Evolutionary conservation across 108 stramenopile genomes (phyloP), one percentile per base, ranked within the genome.

Genomic region (Fragilariopsis cylindrus): DNA sequence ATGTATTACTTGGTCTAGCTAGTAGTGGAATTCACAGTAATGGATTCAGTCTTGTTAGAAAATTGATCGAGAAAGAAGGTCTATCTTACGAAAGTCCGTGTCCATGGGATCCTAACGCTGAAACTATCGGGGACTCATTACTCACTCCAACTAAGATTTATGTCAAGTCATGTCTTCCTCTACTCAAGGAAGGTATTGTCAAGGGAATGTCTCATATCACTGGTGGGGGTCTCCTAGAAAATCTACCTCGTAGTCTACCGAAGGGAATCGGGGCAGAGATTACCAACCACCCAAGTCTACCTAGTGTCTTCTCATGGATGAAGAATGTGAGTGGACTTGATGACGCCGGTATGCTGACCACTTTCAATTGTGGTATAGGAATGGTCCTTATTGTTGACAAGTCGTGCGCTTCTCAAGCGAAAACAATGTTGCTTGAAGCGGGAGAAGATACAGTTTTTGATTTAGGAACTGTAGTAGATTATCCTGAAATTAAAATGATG

Each of bases 21-120:
- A 97, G 96, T 79, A 93, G 90, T 58, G 98, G 97, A 41, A 89
- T 98, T n/a, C 98, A 99, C 84, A 96, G 96, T 82, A 99, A 99
- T 83, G 97, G 98, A 13, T 99, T 97, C 88, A 96, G 94, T 71
- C 84, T 99, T 67, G 98, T 99, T 6, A 80, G 98, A 52, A 98
- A 95, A 75, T 75, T 95, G 7, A 73, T 96, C 46, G 94, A 90
- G 55, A 93, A 89, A 72, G 93, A 91, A 57, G 96, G 96, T 15
- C 85, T 97, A 52, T 69, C 71, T 15, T 98, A 89, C 80, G 81
- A 81, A 7, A 93, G 91, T 53, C 78, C 88, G 9, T 96, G 94
- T 67, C 98, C 98, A 2, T 98, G 97, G 93, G 92, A 92, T 69
- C 60, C 81, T 16, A 79, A 67, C 64, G 75, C 73, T 50, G 82